A percentile compares a stretch with the other conserved stretches of the same genome.
Conservation (phyloP, 2,329 filamentous ascomycete genomes). For the Calonectria ilicicola region DNA sequence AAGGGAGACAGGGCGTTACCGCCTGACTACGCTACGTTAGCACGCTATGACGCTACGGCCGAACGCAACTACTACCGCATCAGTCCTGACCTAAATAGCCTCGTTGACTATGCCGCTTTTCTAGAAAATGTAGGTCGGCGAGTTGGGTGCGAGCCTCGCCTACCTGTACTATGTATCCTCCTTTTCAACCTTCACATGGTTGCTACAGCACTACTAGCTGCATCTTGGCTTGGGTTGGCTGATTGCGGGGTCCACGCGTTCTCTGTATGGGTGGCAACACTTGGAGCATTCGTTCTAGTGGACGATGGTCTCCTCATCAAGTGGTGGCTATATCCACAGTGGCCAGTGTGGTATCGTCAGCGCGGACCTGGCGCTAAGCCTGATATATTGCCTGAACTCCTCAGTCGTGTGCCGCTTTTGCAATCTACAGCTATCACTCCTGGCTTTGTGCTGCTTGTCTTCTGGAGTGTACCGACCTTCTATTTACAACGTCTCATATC, state of each 20-base stretch:
- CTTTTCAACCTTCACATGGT: background rate
- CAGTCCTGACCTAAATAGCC: background rate
- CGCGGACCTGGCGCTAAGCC: background rate
- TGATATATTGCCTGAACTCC: background rate
- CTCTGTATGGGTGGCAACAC: background rate
- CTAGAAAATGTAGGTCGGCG: background rate
- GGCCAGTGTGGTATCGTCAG: conserved; percentile 78
- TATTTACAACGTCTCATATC: background rate
- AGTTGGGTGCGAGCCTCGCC: background rate
- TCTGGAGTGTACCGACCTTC: background rate
- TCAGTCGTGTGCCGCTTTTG: background rate
- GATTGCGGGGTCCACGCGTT: conserved; percentile 45
- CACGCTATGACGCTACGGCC: background rate
- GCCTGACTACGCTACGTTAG: background rate
- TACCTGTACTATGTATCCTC: background rate
- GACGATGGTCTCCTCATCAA: background rate
- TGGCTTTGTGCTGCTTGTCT: background rate
- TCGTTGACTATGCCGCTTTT: background rate
- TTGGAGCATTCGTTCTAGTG: conserved; percentile 22
- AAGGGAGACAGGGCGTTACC: background rate
- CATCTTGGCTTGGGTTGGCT: background rate
- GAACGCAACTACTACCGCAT: conserved; percentile 4
- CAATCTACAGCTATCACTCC: conserved; percentile 1
- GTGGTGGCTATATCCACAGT: conserved; percentile 37
- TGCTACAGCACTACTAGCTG: background rate